These are phyloP conservation scores for Arachis stenosperma DNA, from an alignment of 306 rosid species.

Conservation along the genomic window DNA sequence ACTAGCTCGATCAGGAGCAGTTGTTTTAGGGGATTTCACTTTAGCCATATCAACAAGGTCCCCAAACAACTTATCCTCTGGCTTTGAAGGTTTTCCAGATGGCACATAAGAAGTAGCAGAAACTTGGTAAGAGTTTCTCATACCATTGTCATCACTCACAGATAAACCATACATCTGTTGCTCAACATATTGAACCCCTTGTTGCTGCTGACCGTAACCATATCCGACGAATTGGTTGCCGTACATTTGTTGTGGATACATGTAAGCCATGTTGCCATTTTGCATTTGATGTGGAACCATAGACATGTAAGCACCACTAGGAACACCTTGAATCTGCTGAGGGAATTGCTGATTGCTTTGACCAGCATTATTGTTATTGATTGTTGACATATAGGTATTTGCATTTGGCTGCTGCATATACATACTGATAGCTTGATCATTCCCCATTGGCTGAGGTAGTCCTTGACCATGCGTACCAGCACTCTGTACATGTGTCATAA, in stretches of 20 bases:
- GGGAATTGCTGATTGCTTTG: slow-evolving; percentile 59
- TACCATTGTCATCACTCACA: slow-evolving; percentile 57
- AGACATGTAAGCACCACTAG: slow-evolving; percentile 57
- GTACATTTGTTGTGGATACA: slow-evolving; percentile 78
- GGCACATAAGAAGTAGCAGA: slow-evolving; percentile 69
- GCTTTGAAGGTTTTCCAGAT: slow-evolving; percentile 75
- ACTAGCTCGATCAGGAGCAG: slow-evolving; percentile 64
- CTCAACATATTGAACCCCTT: slow-evolving; percentile 62
- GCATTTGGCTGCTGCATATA: slow-evolving; percentile 73
- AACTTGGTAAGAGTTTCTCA: slow-evolving; percentile 66
- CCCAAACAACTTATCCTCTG: slow-evolving; percentile 93
- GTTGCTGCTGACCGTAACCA: slow-evolving; percentile 76
- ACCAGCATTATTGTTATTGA: slow-evolving; percentile 54
- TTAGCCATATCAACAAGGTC: slow-evolving; percentile 93
- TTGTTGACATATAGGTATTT: slow-evolving; percentile 54
- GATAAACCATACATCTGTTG: slow-evolving; percentile 89
- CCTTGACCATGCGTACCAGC: slow-evolving; percentile 56
- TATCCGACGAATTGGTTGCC: slow-evolving; percentile 70
- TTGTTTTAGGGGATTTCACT: slow-evolving; percentile 64
- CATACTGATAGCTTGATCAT: slow-evolving; percentile 68
- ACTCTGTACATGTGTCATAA: slow-evolving; percentile 55
- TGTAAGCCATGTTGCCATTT: slow-evolving; percentile 52
- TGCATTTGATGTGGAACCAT: slow-evolving; percentile 66
- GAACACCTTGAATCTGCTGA: slow-evolving; percentile 49
- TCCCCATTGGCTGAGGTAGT: slow-evolving; percentile 63